A percentile compares a stretch with the other conserved stretches of the same genome.
These are phyloP conservation scores for Salix purpurea DNA, from an alignment of 345 rosid genomes.

Conservation along the genomic window DNA sequence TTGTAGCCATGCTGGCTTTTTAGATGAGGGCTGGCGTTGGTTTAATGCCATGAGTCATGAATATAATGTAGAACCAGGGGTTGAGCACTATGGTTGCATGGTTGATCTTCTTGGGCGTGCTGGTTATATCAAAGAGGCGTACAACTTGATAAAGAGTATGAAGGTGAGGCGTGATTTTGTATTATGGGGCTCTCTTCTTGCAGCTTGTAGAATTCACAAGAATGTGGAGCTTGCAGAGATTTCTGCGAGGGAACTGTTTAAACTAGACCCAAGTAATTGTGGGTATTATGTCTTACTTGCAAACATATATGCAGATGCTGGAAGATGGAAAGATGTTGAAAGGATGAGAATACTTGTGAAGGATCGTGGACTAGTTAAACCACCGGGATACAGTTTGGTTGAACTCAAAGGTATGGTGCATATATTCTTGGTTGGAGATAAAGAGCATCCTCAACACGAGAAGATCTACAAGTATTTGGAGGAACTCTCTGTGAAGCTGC, in stretches of 20 bases:
- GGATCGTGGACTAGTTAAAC: constrained; percentile 55
- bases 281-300: constrained; percentile 78
- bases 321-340: constrained; percentile 82
- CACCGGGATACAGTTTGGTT: constrained; percentile 78
- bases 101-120: constrained; percentile 90
- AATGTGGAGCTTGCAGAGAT: constrained; percentile 80
- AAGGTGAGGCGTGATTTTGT: constrained; percentile 73
- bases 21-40: constrained; percentile 77
- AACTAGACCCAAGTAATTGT: constrained; percentile 62
- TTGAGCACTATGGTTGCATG: constrained; percentile 89
- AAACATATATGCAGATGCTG: constrained; percentile 80
- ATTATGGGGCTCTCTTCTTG: constrained; percentile 82
- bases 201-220: constrained; percentile 83
- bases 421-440: constrained; percentile 76
- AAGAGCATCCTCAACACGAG: constrained; percentile 65
- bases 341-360: constrained; percentile 58
- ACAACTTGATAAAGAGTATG: constrained; percentile 64
- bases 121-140: constrained; percentile 61
- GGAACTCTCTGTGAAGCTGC: constrained; percentile 51
- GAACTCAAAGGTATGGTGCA: constrained; percentile 71
- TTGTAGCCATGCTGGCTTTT: constrained; percentile 80
- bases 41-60: constrained; percentile 55
- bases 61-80: constrained; percentile 62
- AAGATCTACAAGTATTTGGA: constrained; percentile 48
- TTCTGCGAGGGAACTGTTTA: constrained; percentile 54